Conservation (phyloP, 805 yeast genomes). For the Nakazawaea ambrosiae region DNA sequence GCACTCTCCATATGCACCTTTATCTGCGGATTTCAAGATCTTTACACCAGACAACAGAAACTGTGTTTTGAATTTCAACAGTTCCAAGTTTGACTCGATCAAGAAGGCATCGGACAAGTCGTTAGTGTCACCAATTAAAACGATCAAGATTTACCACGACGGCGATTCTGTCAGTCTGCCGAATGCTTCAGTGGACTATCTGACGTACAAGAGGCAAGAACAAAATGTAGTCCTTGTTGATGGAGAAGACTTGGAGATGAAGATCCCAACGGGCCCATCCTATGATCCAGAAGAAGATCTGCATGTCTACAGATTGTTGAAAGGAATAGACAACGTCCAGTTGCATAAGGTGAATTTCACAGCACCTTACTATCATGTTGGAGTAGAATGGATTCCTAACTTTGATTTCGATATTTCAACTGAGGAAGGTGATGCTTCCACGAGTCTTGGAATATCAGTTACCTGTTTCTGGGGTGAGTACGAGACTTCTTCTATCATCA, state of each 20-base stretch:
- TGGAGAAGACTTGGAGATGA: background rate
- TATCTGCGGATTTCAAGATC: constrained; percentile 55
- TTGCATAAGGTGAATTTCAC: constrained; percentile 63
- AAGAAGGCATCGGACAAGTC: constrained; percentile 21
- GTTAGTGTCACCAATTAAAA: constrained; percentile 53
- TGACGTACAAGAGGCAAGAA: constrained; percentile 10
- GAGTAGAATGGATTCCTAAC: constrained; percentile 69
- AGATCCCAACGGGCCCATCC: constrained; percentile 40
- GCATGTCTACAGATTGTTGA: constrained; percentile 40
- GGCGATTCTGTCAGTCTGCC: constrained; percentile 10
- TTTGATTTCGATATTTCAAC: constrained; percentile 28
- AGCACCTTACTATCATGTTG: constrained; percentile 44
- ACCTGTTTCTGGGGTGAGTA: constrained; percentile 79
- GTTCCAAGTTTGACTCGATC: constrained; percentile 30
- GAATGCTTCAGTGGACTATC: constrained; percentile 9
- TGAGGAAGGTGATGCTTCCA: constrained; percentile 25
- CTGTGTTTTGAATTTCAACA: constrained; percentile 56
- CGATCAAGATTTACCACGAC: constrained; percentile 45
- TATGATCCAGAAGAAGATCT: constrained; percentile 23
- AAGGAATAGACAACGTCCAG: constrained; percentile 59
- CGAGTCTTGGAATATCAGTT: constrained; percentile 47
- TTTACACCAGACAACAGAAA: constrained; percentile 54
- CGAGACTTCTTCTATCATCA: constrained; percentile 32
- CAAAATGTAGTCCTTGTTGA: constrained; percentile 5
- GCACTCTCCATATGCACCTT: constrained; percentile 54